Evolutionary conservation across 2,329 filamentous ascomycete genomes (phyloP).

Genomic region (Westerdykella sp.): DNA sequence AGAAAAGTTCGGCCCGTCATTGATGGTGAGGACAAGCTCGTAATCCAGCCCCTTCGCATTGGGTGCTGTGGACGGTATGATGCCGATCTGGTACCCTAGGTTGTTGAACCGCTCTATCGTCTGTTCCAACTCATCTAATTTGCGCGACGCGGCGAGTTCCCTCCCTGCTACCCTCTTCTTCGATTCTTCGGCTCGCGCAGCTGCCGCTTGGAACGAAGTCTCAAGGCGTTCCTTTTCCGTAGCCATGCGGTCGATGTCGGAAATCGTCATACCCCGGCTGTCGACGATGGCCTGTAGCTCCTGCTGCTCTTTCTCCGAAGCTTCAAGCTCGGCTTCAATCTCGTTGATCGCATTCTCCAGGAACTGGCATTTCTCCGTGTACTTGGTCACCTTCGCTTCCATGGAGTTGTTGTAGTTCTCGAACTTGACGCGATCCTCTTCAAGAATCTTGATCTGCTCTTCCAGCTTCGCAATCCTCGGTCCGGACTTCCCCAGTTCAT

Average conservation of each 20-base stretch:
- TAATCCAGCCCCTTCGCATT: conserved; percentile 83
- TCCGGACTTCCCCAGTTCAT: conserved; percentile 79
- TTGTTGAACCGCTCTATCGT: conserved; percentile 90
- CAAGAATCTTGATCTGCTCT: conserved; percentile 84
- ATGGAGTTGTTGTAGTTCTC: conserved; percentile 88
- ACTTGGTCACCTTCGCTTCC: conserved; percentile 79
- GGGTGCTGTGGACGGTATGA: conserved; percentile 76
- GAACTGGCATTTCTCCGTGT: conserved; percentile 71
- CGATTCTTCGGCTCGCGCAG: conserved; percentile 71
- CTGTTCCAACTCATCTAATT: conserved; percentile 87
- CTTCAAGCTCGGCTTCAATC: conserved; percentile 77
- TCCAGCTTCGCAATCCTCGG: conserved; percentile 79
- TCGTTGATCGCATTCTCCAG: conserved; percentile 84
- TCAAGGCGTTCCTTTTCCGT: conserved; percentile 90
- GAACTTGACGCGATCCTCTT: conserved; percentile 91
- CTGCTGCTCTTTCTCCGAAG: conserved; percentile 69
- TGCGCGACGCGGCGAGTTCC: conserved; percentile 77
- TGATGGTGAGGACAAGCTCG: conserved; percentile 78
- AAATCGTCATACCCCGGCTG: conserved; percentile 88
- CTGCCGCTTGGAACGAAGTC: conserved; percentile 72
- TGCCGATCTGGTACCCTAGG: conserved; percentile 82
- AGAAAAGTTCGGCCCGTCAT: conserved; percentile 67
- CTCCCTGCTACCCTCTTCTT: conserved; percentile 79
- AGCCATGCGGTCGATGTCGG: conserved; percentile 99
- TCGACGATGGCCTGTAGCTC: conserved; percentile 81